These are phyloP conservation scores for Cladosporium sp. DNA, from an alignment of 2,329 filamentous ascomycete species.

Conservation along the genomic window DNA sequence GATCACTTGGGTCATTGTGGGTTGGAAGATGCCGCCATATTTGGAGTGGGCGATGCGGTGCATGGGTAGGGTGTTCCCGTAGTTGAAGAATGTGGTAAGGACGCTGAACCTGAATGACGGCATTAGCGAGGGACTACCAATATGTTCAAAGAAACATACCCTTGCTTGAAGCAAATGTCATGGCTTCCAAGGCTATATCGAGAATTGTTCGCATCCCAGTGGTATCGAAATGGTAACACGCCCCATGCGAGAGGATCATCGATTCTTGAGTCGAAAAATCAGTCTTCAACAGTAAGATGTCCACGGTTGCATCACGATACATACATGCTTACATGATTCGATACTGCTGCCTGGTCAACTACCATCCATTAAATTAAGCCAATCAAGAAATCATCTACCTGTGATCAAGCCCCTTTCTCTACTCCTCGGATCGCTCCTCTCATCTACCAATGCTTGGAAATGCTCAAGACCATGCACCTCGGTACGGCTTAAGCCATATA, in stretches of 20 bases:
- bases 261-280: constrained; percentile 53
- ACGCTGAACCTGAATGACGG: constrained; percentile 44
- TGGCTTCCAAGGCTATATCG: constrained; percentile 90
- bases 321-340: constrained; percentile 86
- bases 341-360: constrained; percentile 47
- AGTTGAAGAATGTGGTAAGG: constrained; percentile 73
- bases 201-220: constrained; percentile 67
- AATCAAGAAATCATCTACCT: constrained; percentile 30
- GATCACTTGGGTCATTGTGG: constrained; percentile 80
- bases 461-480: constrained; percentile 72
- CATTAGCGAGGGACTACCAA: not conserved
- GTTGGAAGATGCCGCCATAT: constrained; percentile 82
- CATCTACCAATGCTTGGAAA: constrained; percentile 73
- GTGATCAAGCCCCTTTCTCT: constrained; percentile 78
- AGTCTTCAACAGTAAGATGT: not conserved
- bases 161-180: constrained; percentile 90
- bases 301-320: constrained; percentile 39
- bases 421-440: constrained; percentile 60
- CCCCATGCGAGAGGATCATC: constrained; percentile 97
- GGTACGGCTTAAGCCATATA: constrained; percentile 69
- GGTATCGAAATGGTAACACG: constrained; percentile 70
- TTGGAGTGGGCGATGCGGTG: constrained; percentile 75
- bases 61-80: constrained; percentile 86
- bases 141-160: constrained; percentile 47
- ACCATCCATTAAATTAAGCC: not conserved